Evolutionary conservation across 176 grass and related monocot species (phyloP), one percentile per base, ranked within the genome.

Genomic region (Raddia distichophylla): DNA sequence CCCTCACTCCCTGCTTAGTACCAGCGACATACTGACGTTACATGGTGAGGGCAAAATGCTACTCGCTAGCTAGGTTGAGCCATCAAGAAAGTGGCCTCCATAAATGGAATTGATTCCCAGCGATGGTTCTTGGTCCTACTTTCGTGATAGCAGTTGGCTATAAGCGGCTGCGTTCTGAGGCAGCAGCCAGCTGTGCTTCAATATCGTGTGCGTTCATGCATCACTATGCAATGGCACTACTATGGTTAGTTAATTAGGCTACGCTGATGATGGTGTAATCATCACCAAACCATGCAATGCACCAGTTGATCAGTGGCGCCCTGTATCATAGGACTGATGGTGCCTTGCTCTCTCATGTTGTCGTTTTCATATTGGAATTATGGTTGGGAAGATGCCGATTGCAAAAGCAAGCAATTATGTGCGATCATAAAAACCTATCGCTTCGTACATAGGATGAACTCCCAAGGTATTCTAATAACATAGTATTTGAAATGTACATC

Each of bases 91-190:
- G 58, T 17, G 75, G 51, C 50, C 59, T 37, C 2, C 60, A 50
- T 78, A 51, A 64, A 78, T 77, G 75, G 59, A 35, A 77, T 64
- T 77, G 35, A 77, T 78, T 78, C 45, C 33, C 9, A 3, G 15
- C 75, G 34, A 37, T 47, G 48, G 13, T 62, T 59, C 20, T 16
- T 15, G 10, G 48, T 45, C 75, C 75, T 50, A 77, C 27, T 27
- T 27, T 27, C 27, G 27, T 27, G 27, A 27, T 27, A 27, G 27
- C 27, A 27, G 27, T 27, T 27, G 27, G 27, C 63, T 59, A 77
- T 64, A 63, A 35, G 15, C 60, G 75, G 75, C 75, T 78, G 22
- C 10, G 64, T 78, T 78, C 64, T 50, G 75, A 78, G 22, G 45
- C 15, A 51, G 15, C 45, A 64, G 60, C 22, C 4, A 40, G 37